Base-by-base conservation (phyloP, 768 basidiomycete genomes). In the Kwoniella sp. region DNA sequence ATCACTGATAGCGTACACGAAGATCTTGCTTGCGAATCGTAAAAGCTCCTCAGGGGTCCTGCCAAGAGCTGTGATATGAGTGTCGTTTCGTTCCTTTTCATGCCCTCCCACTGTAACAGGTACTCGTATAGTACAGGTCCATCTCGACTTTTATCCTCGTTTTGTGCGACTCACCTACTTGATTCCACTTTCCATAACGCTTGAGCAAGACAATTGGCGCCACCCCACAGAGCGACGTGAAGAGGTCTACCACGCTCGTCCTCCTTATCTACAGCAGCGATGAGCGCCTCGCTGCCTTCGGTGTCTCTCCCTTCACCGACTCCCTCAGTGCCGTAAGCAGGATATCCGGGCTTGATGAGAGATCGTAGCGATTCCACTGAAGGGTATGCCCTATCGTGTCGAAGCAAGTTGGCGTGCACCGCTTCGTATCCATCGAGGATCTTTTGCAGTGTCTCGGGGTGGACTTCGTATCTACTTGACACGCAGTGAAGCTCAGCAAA, bases 1-100 rank as follows among this genome's bases (percentile, higher is more conserved):
- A 57, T 57, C 55, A 46, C 55, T 57, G 55, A 57, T 57, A 22
- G 21, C 55, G 40, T 57, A 57, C 2, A 57, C 55, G 10, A 22
- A 22, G 13, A 57, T 8, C 27, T 46, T 57, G 36, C 15, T 22
- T 37, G 27, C 33, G 40, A 57, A 57, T 46, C 24, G 21, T 13
- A 17, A 2, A 25, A 15, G 3, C 40, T 36, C 40, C 46, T 57
- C 40, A 12, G 30, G 40, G 10, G 40, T 44, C 17, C 40, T 44
- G 17, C 3, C 8, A 19, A 9, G 17, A 9, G 17, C 3, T 10
- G 40, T 9, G 17, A 10, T 44, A 19, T 44, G 40, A 44, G 40
- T 4, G 10, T 13, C 17, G 40, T 3, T 19, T 15, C 40, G 7
- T 44, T 15, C 17, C 17, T 6, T 44, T 44, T 19, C 40, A 44